These are phyloP conservation scores for Suillus paluster DNA, from an alignment of 768 basidiomycete species.

Conservation along the genomic window DNA sequence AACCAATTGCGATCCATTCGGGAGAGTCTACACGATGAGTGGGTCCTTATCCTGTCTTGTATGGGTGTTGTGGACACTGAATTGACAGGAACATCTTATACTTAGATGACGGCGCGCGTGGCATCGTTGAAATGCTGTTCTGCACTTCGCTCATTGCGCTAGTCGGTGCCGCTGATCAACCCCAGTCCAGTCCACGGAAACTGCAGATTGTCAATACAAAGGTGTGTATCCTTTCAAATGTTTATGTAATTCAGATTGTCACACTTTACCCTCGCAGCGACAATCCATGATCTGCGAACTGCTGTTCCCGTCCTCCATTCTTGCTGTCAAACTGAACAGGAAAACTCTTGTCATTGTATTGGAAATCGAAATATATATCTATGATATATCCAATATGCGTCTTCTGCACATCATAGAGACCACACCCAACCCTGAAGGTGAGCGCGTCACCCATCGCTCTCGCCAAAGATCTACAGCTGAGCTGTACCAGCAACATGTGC, in stretches of 20 bases:
- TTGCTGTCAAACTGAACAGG: conserved; percentile 97
- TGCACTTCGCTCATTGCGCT: conserved; percentile 97
- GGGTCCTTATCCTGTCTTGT: conserved; percentile 47
- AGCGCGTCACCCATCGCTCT: conserved; percentile 14
- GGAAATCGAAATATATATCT: conserved; percentile 98
- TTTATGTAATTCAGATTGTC: conserved; percentile 4
- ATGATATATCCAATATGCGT: conserved; percentile 99
- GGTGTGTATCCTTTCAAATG: conserved; percentile 47
- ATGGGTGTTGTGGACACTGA: not conserved
- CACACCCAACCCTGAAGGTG: conserved; percentile 92
- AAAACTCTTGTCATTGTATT: conserved; percentile 96
- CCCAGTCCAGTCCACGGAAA: conserved; percentile 87
- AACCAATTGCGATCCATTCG: conserved; percentile 98
- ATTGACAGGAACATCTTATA: not conserved
- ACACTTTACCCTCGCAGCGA: conserved; percentile 53
- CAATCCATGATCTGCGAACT: conserved; percentile 99
- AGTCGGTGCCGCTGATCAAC: conserved; percentile 94
- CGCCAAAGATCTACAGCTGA: conserved; percentile 8
- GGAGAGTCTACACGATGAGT: conserved; percentile 95
- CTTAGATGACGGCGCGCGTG: conserved; percentile 88
- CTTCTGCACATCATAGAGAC: conserved; percentile 97
- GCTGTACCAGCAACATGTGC: conserved; percentile 83
- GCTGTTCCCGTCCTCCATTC: conserved; percentile 93
- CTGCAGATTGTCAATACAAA: conserved; percentile 99
- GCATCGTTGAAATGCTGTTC: conserved; percentile 99